Conservation (phyloP, 2,329 filamentous ascomycete genomes). For the Scorias spongiosa region DNA sequence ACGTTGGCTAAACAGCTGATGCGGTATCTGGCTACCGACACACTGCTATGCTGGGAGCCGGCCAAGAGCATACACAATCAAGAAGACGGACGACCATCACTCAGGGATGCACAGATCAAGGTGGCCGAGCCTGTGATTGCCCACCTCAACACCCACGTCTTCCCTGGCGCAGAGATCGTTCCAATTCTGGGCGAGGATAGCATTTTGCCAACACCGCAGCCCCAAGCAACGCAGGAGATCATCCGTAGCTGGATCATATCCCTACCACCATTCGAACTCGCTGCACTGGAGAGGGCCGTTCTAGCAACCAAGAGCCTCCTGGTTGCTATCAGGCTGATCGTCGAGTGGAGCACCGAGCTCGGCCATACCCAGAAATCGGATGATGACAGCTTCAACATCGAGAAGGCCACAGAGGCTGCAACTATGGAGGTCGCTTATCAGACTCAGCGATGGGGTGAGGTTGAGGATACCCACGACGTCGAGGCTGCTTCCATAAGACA, state of each 20-base stretch:
- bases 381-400: constrained; percentile 50
- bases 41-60: constrained; percentile 77
- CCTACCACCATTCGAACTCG: constrained; percentile 65
- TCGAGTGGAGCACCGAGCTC: constrained; percentile 74
- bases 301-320: constrained; percentile 79
- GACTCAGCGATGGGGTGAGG: constrained; percentile 82
- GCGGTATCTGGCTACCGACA: constrained; percentile 84
- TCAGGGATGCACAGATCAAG: constrained; percentile 58
- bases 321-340: constrained; percentile 58
- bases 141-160: constrained; percentile 57
- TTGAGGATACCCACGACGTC: constrained; percentile 96
- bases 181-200: constrained; percentile 67
- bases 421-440: constrained; percentile 85
- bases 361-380: constrained; percentile 33
- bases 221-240: constrained; percentile 57
- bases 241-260: constrained; percentile 63
- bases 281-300: constrained; percentile 68
- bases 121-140: constrained; percentile 55
- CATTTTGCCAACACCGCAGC: constrained; percentile 63
- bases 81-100: constrained; percentile 31
- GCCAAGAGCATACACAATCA: constrained; percentile 35
- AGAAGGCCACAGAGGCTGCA: constrained; percentile 63
- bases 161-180: constrained; percentile 66
- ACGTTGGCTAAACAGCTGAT: constrained; percentile 55
- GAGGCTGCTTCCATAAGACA: constrained; percentile 76